Base-by-base conservation (phyloP, 2,329 filamentous ascomycete genomes). In the Penicillium sp. region DNA sequence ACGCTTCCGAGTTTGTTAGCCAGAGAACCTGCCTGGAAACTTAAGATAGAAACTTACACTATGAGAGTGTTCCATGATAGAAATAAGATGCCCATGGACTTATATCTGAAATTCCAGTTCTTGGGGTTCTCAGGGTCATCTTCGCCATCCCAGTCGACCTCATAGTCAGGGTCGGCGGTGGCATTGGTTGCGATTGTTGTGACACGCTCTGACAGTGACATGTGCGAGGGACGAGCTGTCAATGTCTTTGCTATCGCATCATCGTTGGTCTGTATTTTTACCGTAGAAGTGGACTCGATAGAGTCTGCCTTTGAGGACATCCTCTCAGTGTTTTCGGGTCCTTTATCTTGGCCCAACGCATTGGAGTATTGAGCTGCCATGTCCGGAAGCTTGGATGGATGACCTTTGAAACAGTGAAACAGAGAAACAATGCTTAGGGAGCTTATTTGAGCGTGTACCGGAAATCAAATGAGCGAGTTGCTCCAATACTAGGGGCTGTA, bases 61-160 rank as follows among this genome's bases (percentile, higher is more conserved):
- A 81, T 68, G 61, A 84, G 77, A 0, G 84, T 86, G 42, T 82
- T 82, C 67, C 82, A 85, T 43, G 82, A 83, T 69, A 86, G 80
- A 53, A 82, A 78, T 41, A 76, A 73, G 53, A 87, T 78, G 12
- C 83, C 77, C 64, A 84, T 70, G 51, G 78, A 72, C 63, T 86
- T 87, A 68, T 82, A 84, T 63, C 76, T 81, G 33, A 87, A 67
- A 0, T 84, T 74, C 89, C 89, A 93, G 69, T 89, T 87, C 56
- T 82, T 80, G 0, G 90, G 89, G 67, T 91, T 87, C 13, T 82
- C 80, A 2, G 79, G 78, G 66, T 89, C 87, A 58, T 82, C 76
- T n/a, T 74, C 73, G 1, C 84, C 83, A 17, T 84, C 82, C 70
- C 90, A 92, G 67, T 89, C 86, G 54, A 93, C 82, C 74, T 94